Percentiles rank a stretch among this genome's conserved stretches.
These are phyloP conservation scores for Pisolithus albus DNA, from an alignment of 768 basidiomycete genomes.

Conservation along the genomic window DNA sequence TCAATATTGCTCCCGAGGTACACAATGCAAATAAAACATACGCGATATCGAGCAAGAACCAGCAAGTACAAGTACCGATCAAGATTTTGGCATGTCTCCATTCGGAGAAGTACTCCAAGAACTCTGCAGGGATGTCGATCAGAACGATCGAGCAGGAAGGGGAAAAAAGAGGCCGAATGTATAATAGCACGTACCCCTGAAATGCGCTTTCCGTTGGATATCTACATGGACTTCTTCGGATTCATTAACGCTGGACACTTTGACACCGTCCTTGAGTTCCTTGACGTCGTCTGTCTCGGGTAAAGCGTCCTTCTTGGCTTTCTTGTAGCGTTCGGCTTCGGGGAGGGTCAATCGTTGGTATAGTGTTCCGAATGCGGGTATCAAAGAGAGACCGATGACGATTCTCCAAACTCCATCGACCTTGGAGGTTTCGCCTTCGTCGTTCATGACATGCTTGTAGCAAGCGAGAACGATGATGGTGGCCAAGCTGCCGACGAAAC, in stretches of 20 bases:
- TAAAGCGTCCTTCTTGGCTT: constrained; percentile 18
- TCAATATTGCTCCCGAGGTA: background rate
- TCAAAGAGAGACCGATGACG: constrained; percentile 61
- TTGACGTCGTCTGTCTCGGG: constrained; percentile 1
- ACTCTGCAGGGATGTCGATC: constrained; percentile 35
- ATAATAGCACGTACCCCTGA: constrained; percentile 31
- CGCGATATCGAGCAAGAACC: constrained; percentile 77
- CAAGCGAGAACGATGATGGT: constrained; percentile 58
- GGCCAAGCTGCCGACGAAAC: constrained; percentile 52
- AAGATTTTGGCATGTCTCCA: constrained; percentile 65
- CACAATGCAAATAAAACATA: constrained; percentile 16
- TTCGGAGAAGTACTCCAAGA: constrained; percentile 60
- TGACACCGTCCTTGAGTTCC: background rate
- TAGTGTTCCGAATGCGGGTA: constrained; percentile 68
- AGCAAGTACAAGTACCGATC: constrained; percentile 59
- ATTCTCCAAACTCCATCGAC: constrained; percentile 78
- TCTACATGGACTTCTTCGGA: constrained; percentile 4
- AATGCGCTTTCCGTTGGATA: constrained; percentile 43
- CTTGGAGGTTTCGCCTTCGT: constrained; percentile 48
- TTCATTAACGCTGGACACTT: background rate
- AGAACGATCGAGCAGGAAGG: background rate
- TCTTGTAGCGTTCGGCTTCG: constrained; percentile 53
- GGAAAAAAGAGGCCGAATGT: no score
- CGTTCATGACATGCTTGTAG: constrained; percentile 61
- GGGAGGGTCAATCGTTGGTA: constrained; percentile 72